Percentiles rank a stretch among this genome's conserved stretches.
Conservation (phyloP, 2,329 filamentous ascomycete genomes). For the Ophiostoma ips region DNA sequence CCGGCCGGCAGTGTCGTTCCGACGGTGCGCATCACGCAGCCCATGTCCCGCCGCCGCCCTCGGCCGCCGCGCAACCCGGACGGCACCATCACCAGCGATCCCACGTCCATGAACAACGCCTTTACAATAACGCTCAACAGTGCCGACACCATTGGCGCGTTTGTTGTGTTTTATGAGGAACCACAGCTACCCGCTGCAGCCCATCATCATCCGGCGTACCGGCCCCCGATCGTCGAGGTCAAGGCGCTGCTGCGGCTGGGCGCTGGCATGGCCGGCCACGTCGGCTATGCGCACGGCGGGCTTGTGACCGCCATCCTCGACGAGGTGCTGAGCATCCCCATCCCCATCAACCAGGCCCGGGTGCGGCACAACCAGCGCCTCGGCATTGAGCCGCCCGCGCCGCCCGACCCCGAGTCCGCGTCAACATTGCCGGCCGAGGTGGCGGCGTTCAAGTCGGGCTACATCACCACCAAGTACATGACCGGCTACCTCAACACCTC, state of each 20-base stretch:
- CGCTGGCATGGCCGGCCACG: constrained; percentile 37
- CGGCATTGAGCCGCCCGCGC: neutral
- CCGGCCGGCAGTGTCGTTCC: neutral
- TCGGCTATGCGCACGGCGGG: constrained; percentile 41
- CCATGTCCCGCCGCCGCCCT: constrained; percentile 21
- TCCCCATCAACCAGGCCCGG: constrained; percentile 25
- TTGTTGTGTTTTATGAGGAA: constrained; percentile 28
- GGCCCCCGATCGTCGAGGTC: constrained; percentile 17
- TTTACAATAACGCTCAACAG: constrained; percentile 38
- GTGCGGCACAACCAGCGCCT: neutral
- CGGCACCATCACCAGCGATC: constrained; percentile 3
- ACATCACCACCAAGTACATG: constrained; percentile 18
- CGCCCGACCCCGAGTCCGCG: no score
- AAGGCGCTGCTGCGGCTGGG: constrained; percentile 29
- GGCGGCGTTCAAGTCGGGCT: constrained; percentile 8
- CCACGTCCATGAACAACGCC: constrained; percentile 4
- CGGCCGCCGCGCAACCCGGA: constrained; percentile 17
- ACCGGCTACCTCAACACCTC: constrained; percentile 42
- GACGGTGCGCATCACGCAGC: constrained; percentile 22
- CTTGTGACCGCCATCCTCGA: constrained; percentile 44
- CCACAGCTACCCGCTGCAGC: constrained; percentile 12
- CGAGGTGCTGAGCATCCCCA: constrained; percentile 38
- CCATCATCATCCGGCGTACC: neutral
- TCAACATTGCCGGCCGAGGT: constrained; percentile 1
- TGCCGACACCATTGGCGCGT: constrained; percentile 31